Percentiles rank a stretch among this genome's conserved stretches.
phyloP scores from a whole-genome alignment of 768 basidiomycete genomes.

The Tylopilus plumbeoviolaceoides region DNA sequence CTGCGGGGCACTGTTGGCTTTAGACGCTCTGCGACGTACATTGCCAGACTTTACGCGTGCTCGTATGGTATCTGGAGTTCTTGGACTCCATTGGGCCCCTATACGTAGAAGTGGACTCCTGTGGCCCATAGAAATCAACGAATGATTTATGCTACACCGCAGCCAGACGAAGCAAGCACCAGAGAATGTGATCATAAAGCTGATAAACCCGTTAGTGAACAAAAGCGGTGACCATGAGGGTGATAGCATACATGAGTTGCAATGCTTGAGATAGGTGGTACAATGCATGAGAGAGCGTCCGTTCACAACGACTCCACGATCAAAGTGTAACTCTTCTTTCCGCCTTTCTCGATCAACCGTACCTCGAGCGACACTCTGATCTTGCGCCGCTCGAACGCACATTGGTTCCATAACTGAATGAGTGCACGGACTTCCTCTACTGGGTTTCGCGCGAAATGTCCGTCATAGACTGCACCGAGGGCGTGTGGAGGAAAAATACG shows the following conservation, averaged over 20 bases:
- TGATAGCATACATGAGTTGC: slow-evolving; percentile 1
- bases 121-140: background rate
- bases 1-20: too few relatives aligned
- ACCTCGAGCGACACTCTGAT: slow-evolving; percentile 18
- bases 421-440: slow-evolving; percentile 24
- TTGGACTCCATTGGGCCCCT: too few relatives aligned
- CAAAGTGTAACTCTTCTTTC: slow-evolving; percentile 11
- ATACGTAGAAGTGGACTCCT: too few relatives aligned
- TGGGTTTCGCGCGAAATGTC: slow-evolving; percentile 14
- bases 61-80: too few relatives aligned
- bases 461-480: slow-evolving; percentile 19
- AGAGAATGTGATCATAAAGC: background rate
- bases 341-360: background rate
- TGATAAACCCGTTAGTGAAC: slow-evolving; percentile 1
- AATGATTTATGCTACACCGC: background rate
- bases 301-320: slow-evolving; percentile 26
- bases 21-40: too few relatives aligned
- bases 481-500: slow-evolving; percentile 13
- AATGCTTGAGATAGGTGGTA: background rate
- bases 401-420: slow-evolving; percentile 29
- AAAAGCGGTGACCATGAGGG: background rate
- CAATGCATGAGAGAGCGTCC: background rate
- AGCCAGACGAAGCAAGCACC: background rate
- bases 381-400: slow-evolving; percentile 32
- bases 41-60: too few relatives aligned